phyloP scores from a whole-genome alignment of 768 basidiomycete species.

The Hortiboletus campestris region DNA sequence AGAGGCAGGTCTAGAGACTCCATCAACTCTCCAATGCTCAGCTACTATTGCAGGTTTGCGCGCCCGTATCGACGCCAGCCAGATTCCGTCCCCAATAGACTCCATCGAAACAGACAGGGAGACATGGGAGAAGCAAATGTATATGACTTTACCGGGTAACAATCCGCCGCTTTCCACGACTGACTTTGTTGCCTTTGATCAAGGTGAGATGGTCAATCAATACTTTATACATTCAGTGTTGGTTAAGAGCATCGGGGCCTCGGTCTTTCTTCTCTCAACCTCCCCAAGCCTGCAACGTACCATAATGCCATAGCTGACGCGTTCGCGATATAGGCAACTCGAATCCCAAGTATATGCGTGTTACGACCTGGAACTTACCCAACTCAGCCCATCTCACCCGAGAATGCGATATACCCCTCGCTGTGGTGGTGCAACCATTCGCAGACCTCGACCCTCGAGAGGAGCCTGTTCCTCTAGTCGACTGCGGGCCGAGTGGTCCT shows the following conservation, averaged over 20 bases:
- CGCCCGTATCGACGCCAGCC: slow-evolving; percentile 79
- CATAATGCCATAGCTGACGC: slow-evolving; percentile 13
- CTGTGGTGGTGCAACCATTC: slow-evolving; percentile 87
- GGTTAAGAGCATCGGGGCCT: background rate
- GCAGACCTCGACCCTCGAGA: slow-evolving; percentile 76
- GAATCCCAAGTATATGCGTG: slow-evolving; percentile 84
- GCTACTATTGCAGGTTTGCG: slow-evolving; percentile 55
- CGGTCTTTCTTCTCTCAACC: background rate
- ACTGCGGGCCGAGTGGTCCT: slow-evolving; percentile 70
- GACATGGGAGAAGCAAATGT: slow-evolving; percentile 71
- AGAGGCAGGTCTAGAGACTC: slow-evolving; percentile 32
- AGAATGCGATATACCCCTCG: slow-evolving; percentile 83
- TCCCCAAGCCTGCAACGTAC: background rate
- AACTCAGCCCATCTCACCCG: slow-evolving; percentile 72
- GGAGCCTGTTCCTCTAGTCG: slow-evolving; percentile 76
- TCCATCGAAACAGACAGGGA: slow-evolving; percentile 76
- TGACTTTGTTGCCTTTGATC: slow-evolving; percentile 87
- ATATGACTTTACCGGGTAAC: slow-evolving; percentile 56
- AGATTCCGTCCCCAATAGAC: slow-evolving; percentile 90
- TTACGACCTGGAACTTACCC: slow-evolving; percentile 90
- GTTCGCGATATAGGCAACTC: slow-evolving; percentile 63
- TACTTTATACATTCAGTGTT: background rate
- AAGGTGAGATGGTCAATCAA: slow-evolving; percentile 48
- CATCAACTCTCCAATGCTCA: background rate
- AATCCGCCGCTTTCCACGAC: slow-evolving; percentile 84